Conservation (phyloP, 2,329 filamentous ascomycete species). For the Colletotrichum tropicale region DNA sequence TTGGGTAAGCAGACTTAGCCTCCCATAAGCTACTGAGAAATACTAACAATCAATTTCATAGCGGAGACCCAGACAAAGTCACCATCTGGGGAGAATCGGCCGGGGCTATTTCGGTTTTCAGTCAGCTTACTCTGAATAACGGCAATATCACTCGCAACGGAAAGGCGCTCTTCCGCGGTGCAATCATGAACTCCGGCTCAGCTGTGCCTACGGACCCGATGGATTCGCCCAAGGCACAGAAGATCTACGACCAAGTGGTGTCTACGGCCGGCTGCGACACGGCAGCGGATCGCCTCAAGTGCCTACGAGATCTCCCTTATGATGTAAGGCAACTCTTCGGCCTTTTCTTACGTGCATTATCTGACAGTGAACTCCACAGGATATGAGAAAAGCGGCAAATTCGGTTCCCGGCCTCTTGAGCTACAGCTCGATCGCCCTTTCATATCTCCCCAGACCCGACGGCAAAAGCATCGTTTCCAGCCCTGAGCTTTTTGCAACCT, state of each 20-base stretch:
- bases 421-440: conserved; percentile 61
- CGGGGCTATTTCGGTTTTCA: conserved; percentile 63
- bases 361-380: conserved; percentile 52
- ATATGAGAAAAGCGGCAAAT: conserved; percentile 56
- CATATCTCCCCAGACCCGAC: conserved; percentile 67
- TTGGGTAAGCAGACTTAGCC: conserved; percentile 25
- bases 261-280: conserved; percentile 56
- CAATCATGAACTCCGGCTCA: conserved; percentile 67
- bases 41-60: background rate
- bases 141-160: conserved; percentile 59
- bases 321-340: conserved; percentile 60
- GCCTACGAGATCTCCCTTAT: conserved; percentile 58
- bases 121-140: conserved; percentile 66
- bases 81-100: conserved; percentile 69
- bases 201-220: conserved; percentile 55
- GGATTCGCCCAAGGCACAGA: conserved; percentile 60
- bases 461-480: conserved; percentile 55
- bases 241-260: conserved; percentile 56
- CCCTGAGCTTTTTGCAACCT: conserved; percentile 51
- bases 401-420: conserved; percentile 61
- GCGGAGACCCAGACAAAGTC: conserved; percentile 67
- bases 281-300: conserved; percentile 52
- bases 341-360: conserved; percentile 55
- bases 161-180: conserved; percentile 65
- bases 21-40: too few relatives aligned